Percentiles rank a stretch among this genome's conserved stretches.
Conservation (phyloP, 2,329 filamentous ascomycete species). For the Colletotrichum caudatum region DNA sequence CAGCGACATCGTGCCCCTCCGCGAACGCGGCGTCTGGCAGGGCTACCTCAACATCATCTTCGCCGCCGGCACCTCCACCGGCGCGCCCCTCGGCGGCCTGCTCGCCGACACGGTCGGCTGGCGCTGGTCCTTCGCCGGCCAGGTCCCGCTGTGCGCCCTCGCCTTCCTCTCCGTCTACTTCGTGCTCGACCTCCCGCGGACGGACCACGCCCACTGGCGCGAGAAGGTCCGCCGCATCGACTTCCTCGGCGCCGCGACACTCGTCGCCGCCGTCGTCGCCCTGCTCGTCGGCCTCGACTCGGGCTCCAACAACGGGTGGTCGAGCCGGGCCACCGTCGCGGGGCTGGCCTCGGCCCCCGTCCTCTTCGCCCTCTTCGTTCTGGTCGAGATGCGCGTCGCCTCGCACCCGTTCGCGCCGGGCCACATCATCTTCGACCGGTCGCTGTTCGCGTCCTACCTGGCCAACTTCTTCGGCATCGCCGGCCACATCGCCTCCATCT, state of each 20-base stretch:
- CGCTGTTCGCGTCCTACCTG: conserved; percentile 75
- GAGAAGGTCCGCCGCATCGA: conserved; percentile 77
- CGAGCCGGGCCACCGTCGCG: conserved; percentile 66
- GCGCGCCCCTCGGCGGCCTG: conserved; percentile 77
- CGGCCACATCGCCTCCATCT: conserved; percentile 68
- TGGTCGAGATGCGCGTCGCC: conserved; percentile 76
- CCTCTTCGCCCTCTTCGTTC: conserved; percentile 74
- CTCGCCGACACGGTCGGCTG: conserved; percentile 80
- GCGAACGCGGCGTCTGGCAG: conserved; percentile 80
- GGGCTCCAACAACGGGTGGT: conserved; percentile 80
- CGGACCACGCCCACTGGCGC: conserved; percentile 71
- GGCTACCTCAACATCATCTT: conserved; percentile 79
- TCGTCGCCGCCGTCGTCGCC: conserved; percentile 74
- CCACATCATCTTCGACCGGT: conserved; percentile 76
- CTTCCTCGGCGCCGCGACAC: conserved; percentile 76
- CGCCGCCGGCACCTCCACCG: conserved; percentile 74
- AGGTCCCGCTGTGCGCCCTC: conserved; percentile 75
- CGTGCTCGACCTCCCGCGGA: conserved; percentile 71
- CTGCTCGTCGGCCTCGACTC: conserved; percentile 78
- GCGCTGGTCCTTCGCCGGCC: conserved; percentile 79
- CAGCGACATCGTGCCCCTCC: conserved; percentile 76
- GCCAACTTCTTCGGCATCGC: conserved; percentile 80
- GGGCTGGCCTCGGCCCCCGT: conserved; percentile 67
- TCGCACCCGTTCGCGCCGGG: conserved; percentile 80
- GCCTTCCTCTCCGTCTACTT: conserved; percentile 74